Base-by-base conservation (phyloP, 108 stramenopile species). In the Nannochloropsis gaditana region DNA sequence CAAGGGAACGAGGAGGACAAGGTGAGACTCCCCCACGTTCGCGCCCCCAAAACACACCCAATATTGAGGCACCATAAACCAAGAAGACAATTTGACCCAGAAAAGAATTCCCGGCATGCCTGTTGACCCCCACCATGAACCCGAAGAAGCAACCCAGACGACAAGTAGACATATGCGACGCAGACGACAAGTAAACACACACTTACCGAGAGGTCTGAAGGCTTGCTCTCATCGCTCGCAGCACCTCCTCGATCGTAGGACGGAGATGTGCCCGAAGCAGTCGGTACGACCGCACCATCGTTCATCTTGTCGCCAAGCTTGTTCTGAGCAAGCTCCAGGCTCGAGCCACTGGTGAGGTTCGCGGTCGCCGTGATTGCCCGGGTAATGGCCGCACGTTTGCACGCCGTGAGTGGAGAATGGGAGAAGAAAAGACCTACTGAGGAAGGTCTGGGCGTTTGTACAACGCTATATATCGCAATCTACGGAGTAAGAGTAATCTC, bases 231-330 rank as follows among this genome's bases (percentile, higher is more conserved):
- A 15, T 73, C 59, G 59, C 59, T 73, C 19, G 59, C 59, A 73
- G 59, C 59, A 73, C 59, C 59, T 73, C 59, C 59, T n/a, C 59
- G 59, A n/a, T 73, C n/a, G 59, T n/a, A 4, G n/a, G 59, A n/a
- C 59, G 59, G 59, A 73, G 59, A 73, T 73, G 8, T 6, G 59
- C 59, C 59, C 2, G 59, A 73, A n/a, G 59, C 59, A n/a, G 59
- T 73, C 15, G 59, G 19, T 3, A 73, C 59, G 4, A n/a, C 15
- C n/a, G 59, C 2, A 15, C n/a, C n/a, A n/a, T 73, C 59, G 59
- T 6, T 8, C 59, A 73, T 73, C 59, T 73, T 73, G 59, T n/a
- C 31, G 31, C 59, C 59, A 73, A n/a, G 59, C 59, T 73, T n/a
- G n/a, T 15, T 15, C 59, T 73, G 59, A n/a, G 59, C 15, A n/a